Evolutionary conservation across 2,329 filamentous ascomycete genomes (phyloP), one percentile per base, ranked within the genome.

Genomic region (Diaporthe sp.): DNA sequence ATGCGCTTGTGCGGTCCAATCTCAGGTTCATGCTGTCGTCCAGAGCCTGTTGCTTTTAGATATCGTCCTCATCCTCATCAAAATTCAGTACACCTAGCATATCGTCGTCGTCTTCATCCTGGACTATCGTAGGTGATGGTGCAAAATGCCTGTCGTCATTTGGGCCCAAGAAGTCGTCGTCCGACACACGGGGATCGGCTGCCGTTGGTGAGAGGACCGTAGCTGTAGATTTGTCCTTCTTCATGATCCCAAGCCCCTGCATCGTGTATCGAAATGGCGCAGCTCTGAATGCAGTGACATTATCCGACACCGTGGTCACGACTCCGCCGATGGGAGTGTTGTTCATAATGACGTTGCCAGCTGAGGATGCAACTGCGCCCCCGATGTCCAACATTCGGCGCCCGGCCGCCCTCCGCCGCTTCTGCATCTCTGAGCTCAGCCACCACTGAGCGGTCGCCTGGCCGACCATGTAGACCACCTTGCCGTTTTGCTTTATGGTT

Each of bases 391-490:
- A 61, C 34, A 74, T 42, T 17, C 53, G 67, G 39, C 71, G 71
- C 17, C 44, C 75, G 37, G 57, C 75, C 58, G 75, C 71, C 49
- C 71, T 63, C 44, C 75, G 73, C 44, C 75, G 61, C 20, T 76
- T 68, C 39, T 72, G 75, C 75, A 76, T 76, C 63, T 76, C 75
- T 34, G 71, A 53, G 28, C 75, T 74, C 4, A 65, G 61, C 75
- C 75, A 76, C 75, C 75, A 76, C 63, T 76, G 75, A 42, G 68
- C 75, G 15, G 71, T 74, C 17, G 71, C 75, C 51, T 76, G 71
- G n/a, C 68, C 70, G 42, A 74, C 75, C 75, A 76, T 76, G 17
- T 70, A 70, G 9, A 76, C 63, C 17, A 76, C 75, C 42, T 73
- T 74, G 25, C 75, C 75, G 5, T 76, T 76, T 4, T 74, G 71